These are phyloP conservation scores for Trichoderma harzianum DNA, from an alignment of 2,329 filamentous ascomycete genomes.

Conservation along the genomic window DNA sequence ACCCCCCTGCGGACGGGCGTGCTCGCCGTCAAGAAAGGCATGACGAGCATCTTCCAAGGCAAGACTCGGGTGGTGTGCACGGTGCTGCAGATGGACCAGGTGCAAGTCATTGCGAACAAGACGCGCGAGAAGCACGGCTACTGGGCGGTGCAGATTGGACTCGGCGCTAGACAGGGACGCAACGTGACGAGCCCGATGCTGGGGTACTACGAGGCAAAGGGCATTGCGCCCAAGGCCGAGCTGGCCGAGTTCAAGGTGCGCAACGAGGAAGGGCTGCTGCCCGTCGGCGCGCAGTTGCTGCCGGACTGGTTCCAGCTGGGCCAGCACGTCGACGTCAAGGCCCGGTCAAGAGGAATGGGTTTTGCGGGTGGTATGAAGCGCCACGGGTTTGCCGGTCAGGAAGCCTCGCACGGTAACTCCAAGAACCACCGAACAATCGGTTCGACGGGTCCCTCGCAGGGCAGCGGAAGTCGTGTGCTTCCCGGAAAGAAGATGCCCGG, in stretches of 20 bases:
- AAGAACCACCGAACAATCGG: conserved; percentile 90
- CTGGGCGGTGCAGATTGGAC: conserved; percentile 87
- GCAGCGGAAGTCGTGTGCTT: conserved; percentile 84
- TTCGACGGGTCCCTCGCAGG: conserved; percentile 84
- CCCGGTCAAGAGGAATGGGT: conserved; percentile 79
- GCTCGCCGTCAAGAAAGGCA: conserved; percentile 88
- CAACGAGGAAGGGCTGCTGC: conserved; percentile 66
- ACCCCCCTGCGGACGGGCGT: conserved; percentile 72
- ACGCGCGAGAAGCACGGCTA: conserved; percentile 79
- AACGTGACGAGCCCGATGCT: conserved; percentile 81
- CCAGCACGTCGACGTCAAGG: conserved; percentile 83
- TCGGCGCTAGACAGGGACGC: conserved; percentile 66
- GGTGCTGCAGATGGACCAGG: conserved; percentile 87
- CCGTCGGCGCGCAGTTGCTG: conserved; percentile 70
- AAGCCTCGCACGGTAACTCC: conserved; percentile 91
- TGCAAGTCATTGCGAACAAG: conserved; percentile 86
- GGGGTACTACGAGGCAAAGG: conserved; percentile 81
- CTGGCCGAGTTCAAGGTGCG: conserved; percentile 86
- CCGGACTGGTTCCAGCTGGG: conserved; percentile 92
- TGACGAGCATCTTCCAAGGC: conserved; percentile 85
- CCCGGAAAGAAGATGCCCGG: conserved; percentile 98
- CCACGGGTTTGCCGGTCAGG: conserved; percentile 85
- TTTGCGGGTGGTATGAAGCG: conserved; percentile 98
- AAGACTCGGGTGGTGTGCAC: conserved; percentile 81
- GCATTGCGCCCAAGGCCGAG: conserved; percentile 78